Evolutionary conservation across 306 rosid species (phyloP).

Genomic region (Mimosa pudica): DNA sequence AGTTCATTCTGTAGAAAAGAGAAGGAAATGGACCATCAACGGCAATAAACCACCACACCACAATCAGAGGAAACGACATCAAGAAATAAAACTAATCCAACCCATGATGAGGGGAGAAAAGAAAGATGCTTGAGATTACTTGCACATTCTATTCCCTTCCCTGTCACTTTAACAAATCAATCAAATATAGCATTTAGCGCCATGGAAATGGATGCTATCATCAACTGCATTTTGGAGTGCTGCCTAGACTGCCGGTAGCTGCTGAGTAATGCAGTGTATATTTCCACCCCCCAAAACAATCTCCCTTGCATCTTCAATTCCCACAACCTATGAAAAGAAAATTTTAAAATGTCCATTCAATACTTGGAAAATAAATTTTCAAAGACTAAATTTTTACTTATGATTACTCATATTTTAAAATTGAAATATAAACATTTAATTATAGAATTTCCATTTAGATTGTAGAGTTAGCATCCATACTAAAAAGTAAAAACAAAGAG

Average conservation of each 20-base stretch:
- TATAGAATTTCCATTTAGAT: no score
- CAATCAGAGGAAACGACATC: neutral
- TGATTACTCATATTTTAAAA: no score
- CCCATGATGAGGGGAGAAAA: neutral
- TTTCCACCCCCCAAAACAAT: slow-evolving; percentile 90
- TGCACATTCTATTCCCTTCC: neutral
- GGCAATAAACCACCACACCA: neutral
- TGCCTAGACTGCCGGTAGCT: slow-evolving; percentile 60
- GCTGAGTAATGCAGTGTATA: slow-evolving; percentile 95
- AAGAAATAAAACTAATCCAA: neutral
- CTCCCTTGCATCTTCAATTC: slow-evolving; percentile 89
- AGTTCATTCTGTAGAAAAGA: neutral
- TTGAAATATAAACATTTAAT: no score
- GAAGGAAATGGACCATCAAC: neutral
- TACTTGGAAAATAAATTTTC: neutral
- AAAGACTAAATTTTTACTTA: no score
- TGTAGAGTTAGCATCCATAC: no score
- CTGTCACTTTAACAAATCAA: neutral
- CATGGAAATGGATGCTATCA: neutral
- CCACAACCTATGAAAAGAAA: slow-evolving; percentile 64
- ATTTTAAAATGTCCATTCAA: slow-evolving; percentile 19
- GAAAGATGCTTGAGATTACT: neutral
- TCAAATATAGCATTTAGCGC: neutral
- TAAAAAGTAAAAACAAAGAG: no score
- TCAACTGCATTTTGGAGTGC: slow-evolving; percentile 7